Base-by-base conservation (phyloP, 345 rosid species). In the Lepidium sativum region DNA sequence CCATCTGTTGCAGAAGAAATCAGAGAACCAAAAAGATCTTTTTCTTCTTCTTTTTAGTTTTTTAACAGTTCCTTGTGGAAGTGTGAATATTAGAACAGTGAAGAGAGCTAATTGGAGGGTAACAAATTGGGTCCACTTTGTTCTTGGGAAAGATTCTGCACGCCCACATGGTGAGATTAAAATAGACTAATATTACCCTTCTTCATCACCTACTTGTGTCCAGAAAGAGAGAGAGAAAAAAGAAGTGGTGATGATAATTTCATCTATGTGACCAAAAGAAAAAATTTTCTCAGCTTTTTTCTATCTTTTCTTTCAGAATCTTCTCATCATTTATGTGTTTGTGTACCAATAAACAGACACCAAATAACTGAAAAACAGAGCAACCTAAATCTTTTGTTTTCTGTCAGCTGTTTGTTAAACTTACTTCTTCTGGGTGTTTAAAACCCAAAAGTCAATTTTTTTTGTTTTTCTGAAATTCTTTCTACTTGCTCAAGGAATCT, bases 81-180 rank as follows among this genome's bases (percentile, higher is more conserved):
- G 41, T 44, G 72, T 63, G 50, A 50, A 59, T 6, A 18, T 20
- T 12, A 45, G 27, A 48, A 70, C 65, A 71, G 75, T 45, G 73
- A 33, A 54, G 37, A 58, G 71, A 58, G 76, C 59, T 78, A 6
- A 67, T 73, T 63, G 69, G 77, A 61, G 38, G 64, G 21, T 67
- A 45, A 58, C 5, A 66, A 53, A 54, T 38, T 8, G 64, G 77
- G 77, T 73, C 77, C 77, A 73, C 72, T 73, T 67, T 45, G 77
- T 73, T 73, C 77, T 54, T 67, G 63, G 77, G 77, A 73, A 73
- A 73, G 77, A 73, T 73, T 67, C 77, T 73, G 63, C 77, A 67
- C 72, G 67, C 77, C 68, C 77, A 73, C 77, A 73, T 67, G 72
- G 64, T 73, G 58, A 73, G 72, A 60, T 31, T 53, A 60, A 60